These are phyloP conservation scores for Aurantiochytrium sp. DNA, from an alignment of 108 stramenopile species.

Conservation along the genomic window DNA sequence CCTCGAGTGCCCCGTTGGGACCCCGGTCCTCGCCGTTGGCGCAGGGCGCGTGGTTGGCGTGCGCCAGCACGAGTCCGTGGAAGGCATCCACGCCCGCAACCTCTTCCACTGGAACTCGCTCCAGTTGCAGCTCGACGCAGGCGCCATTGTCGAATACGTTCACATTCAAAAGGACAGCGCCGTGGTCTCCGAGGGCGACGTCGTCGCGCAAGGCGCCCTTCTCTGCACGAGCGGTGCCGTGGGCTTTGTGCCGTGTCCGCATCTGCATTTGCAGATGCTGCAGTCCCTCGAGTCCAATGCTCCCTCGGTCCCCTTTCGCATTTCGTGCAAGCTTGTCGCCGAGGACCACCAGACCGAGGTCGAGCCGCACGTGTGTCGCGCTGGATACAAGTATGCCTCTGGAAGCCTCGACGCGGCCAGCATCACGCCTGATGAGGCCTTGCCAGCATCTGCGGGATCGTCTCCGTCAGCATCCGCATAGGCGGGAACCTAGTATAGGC, in stretches of 20 bases:
- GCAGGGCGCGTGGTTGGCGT: slow-evolving; percentile 66
- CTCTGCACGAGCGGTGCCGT: slow-evolving; percentile 69
- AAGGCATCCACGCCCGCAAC: slow-evolving; percentile 74
- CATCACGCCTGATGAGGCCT: too few relatives aligned
- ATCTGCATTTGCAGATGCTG: slow-evolving; percentile 61
- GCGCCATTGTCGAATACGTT: slow-evolving; percentile 70
- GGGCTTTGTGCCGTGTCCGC: slow-evolving; percentile 74
- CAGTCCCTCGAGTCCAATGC: background rate
- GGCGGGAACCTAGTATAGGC: too few relatives aligned
- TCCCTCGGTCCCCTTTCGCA: background rate
- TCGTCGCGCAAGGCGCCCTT: slow-evolving; percentile 62
- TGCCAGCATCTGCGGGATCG: too few relatives aligned
- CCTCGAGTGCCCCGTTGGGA: slow-evolving; percentile 74
- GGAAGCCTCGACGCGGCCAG: too few relatives aligned
- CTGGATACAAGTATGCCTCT: too few relatives aligned
- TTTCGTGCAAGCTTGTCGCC: too few relatives aligned
- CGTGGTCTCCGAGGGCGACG: slow-evolving; percentile 62
- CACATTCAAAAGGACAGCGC: slow-evolving; percentile 64
- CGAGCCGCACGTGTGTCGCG: too few relatives aligned
- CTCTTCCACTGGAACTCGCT: slow-evolving; percentile 78
- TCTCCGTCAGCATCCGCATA: too few relatives aligned
- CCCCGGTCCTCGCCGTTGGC: slow-evolving; percentile 66
- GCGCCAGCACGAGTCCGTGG: slow-evolving; percentile 39
- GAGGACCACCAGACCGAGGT: too few relatives aligned
- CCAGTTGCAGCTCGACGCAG: slow-evolving; percentile 52